Evolutionary conservation across 192 early-diverging fungal genomes (phyloP), one percentile per base, ranked within the genome.

Genomic region (Obelidium mucronatum): DNA sequence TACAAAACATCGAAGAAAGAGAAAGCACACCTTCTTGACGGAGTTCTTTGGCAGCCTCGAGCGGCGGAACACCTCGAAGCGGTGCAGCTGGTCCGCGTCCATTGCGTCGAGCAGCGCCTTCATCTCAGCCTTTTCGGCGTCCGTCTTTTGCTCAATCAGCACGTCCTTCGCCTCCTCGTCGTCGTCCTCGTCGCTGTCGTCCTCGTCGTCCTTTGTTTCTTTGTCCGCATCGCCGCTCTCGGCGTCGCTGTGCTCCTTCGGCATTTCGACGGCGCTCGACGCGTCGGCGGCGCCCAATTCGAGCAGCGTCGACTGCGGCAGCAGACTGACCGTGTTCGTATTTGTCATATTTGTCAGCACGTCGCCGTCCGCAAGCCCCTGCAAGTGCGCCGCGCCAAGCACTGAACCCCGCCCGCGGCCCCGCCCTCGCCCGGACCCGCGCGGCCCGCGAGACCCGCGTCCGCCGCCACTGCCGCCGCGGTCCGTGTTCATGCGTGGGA

Each of bases 51-150:
- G 90, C 17, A 96, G 85, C 6, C 87, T 88, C 1, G 94, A 89
- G 42, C 92, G 78, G 30, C 94, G 84, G 75, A 93, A 96, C 1
- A 88, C 92, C 69, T 93, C 92, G 74, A 93, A 96, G 40, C 94
- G 81, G 31, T 77, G 66, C 39, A 77, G 28, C 36, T 70, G 52
- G 19, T 77, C 76, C 13, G 19, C 55, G 17, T 22, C 30, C 33
- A 77, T 42, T 1, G 76, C 69, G 19, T 77, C 66, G 28, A 77
- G 55, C 19, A 77, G 53, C 34, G 74, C 65, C 35, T 52, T 69
- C 76, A 77, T 77, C 1, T 55, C 67, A 15, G 33, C 67, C 59
- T 53, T 37, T 40, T 77, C 76, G 40, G 69, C 26, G 22, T 68
- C 76, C 15, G 67, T 66, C 40, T 52, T 34, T 0, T 66, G 76